These are phyloP conservation scores for Fusarium sp. DNA, from an alignment of 2,329 filamentous ascomycete genomes.

Conservation along the genomic window DNA sequence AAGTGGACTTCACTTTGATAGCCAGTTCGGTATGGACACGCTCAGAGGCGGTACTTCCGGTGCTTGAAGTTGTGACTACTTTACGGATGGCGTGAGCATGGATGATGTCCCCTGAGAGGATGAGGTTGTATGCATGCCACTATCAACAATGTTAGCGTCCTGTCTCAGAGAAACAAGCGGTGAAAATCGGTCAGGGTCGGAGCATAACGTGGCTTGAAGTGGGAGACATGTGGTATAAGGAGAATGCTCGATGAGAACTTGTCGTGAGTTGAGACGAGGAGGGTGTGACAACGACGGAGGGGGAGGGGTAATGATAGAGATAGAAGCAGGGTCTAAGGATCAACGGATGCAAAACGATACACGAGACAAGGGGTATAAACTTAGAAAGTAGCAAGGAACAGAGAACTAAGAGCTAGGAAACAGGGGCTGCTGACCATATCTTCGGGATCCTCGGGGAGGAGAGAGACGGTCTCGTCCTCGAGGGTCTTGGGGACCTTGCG, in stretches of 20 bases:
- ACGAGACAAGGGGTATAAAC: slow-evolving; percentile 24
- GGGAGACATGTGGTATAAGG: slow-evolving; percentile 12
- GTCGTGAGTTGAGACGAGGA: slow-evolving; percentile 17
- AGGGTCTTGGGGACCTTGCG: slow-evolving; percentile 55
- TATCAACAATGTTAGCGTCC: slow-evolving; percentile 42
- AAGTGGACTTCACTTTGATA: slow-evolving; percentile 67
- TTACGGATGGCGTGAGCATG: slow-evolving; percentile 69
- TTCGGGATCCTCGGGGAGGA: slow-evolving; percentile 60
- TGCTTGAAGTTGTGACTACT: slow-evolving; percentile 61
- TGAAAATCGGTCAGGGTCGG: slow-evolving; percentile 14
- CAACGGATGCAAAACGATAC: slow-evolving; percentile 15
- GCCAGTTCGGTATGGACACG: slow-evolving; percentile 70
- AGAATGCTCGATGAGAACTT: slow-evolving; percentile 10
- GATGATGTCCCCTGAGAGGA: slow-evolving; percentile 65
- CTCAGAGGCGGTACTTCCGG: slow-evolving; percentile 64
- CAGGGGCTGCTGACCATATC: slow-evolving; percentile 57
- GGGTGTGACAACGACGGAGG: slow-evolving; percentile 33
- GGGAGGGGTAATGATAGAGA: slow-evolving; percentile 41
- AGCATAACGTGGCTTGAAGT: slow-evolving; percentile 23
- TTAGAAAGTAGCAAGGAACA: slow-evolving; percentile 17
- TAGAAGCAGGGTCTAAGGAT: slow-evolving; percentile 22
- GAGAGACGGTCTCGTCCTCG: slow-evolving; percentile 57
- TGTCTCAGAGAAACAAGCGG: slow-evolving; percentile 21
- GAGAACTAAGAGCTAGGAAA: slow-evolving; percentile 7
- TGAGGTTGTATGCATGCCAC: slow-evolving; percentile 74